phyloP scores from a whole-genome alignment of 129 eudicot genomes.

The Mikania micrantha region DNA sequence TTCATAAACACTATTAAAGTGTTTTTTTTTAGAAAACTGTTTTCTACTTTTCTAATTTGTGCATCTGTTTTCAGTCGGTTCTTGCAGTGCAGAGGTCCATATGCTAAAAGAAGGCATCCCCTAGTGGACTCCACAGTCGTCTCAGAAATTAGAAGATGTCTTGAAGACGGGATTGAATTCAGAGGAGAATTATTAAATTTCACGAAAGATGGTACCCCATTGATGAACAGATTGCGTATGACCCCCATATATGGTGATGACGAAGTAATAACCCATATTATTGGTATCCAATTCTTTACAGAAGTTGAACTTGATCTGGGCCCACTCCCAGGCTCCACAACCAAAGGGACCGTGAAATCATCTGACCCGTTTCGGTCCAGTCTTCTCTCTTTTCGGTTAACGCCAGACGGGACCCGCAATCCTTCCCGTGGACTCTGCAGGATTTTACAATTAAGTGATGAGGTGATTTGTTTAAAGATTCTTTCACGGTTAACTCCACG shows the following conservation, averaged over 20 bases:
- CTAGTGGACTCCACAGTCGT: slow-evolving; percentile 73
- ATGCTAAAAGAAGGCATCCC: slow-evolving; percentile 90
- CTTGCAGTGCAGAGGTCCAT: slow-evolving; percentile 98
- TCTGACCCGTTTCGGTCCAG: slow-evolving; percentile 49
- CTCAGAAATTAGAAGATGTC: slow-evolving; percentile 83
- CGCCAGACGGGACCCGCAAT: slow-evolving; percentile 34
- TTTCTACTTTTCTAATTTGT: slow-evolving; percentile 1
- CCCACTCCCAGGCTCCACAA: slow-evolving; percentile 69
- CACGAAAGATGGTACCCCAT: slow-evolving; percentile 85
- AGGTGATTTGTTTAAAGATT: slow-evolving; percentile 62
- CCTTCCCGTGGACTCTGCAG: slow-evolving; percentile 57
- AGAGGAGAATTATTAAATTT: slow-evolving; percentile 86
- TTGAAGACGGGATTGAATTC: slow-evolving; percentile 74
- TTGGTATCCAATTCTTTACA: slow-evolving; percentile 77
- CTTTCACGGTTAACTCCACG: slow-evolving; percentile 77
- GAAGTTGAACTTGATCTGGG: slow-evolving; percentile 80
- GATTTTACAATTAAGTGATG: slow-evolving; percentile 75
- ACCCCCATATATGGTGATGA: slow-evolving; percentile 90
- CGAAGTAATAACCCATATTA: slow-evolving; percentile 65
- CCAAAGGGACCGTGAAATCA: slow-evolving; percentile 39
- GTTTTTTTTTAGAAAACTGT: neutral
- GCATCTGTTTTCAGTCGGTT: slow-evolving; percentile 64
- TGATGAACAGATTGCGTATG: slow-evolving; percentile 82
- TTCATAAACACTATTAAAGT: neutral
- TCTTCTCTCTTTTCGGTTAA: slow-evolving; percentile 40